A percentile compares a stretch with the other conserved stretches of the same genome.
Evolutionary conservation across 345 rosid species (phyloP).

Genomic region (Diplotaxis tenuifolia): DNA sequence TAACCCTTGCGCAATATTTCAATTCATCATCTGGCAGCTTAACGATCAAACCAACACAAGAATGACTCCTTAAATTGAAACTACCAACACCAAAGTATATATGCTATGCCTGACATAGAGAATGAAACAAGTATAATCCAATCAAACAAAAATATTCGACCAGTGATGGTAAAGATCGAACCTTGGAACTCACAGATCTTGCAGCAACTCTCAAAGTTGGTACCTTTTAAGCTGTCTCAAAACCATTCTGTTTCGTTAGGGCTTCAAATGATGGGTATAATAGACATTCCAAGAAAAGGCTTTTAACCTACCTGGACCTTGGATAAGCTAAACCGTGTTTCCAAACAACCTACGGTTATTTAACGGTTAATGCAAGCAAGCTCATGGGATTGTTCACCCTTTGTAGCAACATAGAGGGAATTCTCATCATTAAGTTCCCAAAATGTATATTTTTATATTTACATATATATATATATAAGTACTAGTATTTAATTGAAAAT

Average conservation of each 20-base stretch:
- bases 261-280: conserved; percentile 25
- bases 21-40: conserved; percentile 37
- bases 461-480: too few relatives aligned
- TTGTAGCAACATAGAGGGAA: too few relatives aligned
- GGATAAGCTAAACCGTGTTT: conserved; percentile 7
- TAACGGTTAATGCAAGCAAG: too few relatives aligned
- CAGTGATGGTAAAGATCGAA: not conserved
- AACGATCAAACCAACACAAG: not conserved
- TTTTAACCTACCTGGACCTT: not conserved
- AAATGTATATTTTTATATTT: too few relatives aligned
- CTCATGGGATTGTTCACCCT: too few relatives aligned
- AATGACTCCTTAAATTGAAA: not conserved
- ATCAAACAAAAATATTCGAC: not conserved
- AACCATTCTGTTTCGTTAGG: not conserved
- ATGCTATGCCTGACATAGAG: not conserved
- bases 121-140: not conserved
- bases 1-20: conserved; percentile 39
- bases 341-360: conserved; percentile 10
- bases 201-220: conserved; percentile 6
- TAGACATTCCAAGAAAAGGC: not conserved
- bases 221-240: not conserved
- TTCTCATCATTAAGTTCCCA: too few relatives aligned
- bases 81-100: not conserved
- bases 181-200: conserved; percentile 1
- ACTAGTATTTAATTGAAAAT: too few relatives aligned